Evolutionary conservation across 495 filamentous ascomycete species (phyloP).

Genomic region (Gamarada debralockiae): DNA sequence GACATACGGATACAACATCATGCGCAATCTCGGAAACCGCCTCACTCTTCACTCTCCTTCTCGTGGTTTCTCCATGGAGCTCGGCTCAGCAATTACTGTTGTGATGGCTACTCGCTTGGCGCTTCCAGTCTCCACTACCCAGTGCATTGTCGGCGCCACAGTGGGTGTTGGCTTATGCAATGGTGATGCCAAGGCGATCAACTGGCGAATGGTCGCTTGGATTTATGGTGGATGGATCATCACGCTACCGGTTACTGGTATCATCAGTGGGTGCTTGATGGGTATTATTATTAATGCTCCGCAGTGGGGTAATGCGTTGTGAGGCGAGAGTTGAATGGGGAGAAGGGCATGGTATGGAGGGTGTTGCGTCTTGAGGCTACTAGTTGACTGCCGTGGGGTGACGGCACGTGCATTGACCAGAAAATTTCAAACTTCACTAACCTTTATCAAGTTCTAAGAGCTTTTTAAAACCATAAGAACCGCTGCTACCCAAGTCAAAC

Average conservation of each 20-base stretch:
- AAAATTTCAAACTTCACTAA: too few relatives aligned
- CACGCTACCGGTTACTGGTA: slow-evolving; percentile 52
- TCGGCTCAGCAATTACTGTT: slow-evolving; percentile 66
- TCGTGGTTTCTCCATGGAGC: slow-evolving; percentile 64
- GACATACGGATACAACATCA: slow-evolving; percentile 72
- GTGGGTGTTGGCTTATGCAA: slow-evolving; percentile 62
- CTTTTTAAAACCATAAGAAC: too few relatives aligned
- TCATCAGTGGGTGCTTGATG: slow-evolving; percentile 54
- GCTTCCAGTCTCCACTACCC: slow-evolving; percentile 56
- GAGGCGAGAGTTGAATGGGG: too few relatives aligned
- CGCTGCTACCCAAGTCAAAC: too few relatives aligned
- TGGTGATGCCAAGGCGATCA: slow-evolving; percentile 51
- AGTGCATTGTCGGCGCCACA: slow-evolving; percentile 58
- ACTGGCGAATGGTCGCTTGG: slow-evolving; percentile 56
- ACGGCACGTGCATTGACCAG: too few relatives aligned
- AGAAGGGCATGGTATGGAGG: too few relatives aligned
- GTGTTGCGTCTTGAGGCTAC: too few relatives aligned
- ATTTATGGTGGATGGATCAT: slow-evolving; percentile 57
- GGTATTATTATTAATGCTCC: slow-evolving; percentile 57
- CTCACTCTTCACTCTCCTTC: slow-evolving; percentile 67
- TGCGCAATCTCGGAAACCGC: slow-evolving; percentile 62
- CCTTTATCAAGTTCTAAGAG: too few relatives aligned
- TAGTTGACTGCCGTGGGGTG: too few relatives aligned
- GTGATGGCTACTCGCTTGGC: slow-evolving; percentile 57
- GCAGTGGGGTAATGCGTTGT: too few relatives aligned